Percentiles rank a stretch among this genome's conserved stretches.
phyloP scores from a whole-genome alignment of 805 yeast genomes.

The Torulaspora maleeae region DNA sequence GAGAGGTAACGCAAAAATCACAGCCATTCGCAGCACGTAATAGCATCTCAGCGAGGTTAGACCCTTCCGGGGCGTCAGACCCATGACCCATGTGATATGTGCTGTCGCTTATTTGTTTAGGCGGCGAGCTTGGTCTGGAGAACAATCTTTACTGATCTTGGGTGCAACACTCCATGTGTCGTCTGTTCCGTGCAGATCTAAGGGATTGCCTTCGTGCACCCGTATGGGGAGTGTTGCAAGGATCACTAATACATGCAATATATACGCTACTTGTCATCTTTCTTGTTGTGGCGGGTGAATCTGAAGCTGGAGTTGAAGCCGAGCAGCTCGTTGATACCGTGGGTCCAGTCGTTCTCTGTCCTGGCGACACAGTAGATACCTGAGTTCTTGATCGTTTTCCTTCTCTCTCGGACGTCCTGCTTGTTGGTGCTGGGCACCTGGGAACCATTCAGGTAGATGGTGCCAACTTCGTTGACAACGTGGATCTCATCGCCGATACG shows the following conservation, averaged over 20 bases:
- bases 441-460: constrained; percentile 50
- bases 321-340: constrained; percentile 77
- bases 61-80: constrained; percentile 59
- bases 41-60: constrained; percentile 69
- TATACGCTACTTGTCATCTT: background rate
- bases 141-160: constrained; percentile 54
- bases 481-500: constrained; percentile 76
- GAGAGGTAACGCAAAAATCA: constrained; percentile 54
- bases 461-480: constrained; percentile 60
- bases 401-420: constrained; percentile 15
- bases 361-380: constrained; percentile 89
- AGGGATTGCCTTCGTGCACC: constrained; percentile 74
- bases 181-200: constrained; percentile 45
- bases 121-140: constrained; percentile 53
- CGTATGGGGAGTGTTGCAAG: constrained; percentile 63
- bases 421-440: constrained; percentile 39
- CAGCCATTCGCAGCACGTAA: constrained; percentile 56
- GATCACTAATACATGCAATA: constrained; percentile 39
- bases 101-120: constrained; percentile 25
- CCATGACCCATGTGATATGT: constrained; percentile 64
- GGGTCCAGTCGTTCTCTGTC: constrained; percentile 85
- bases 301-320: constrained; percentile 87
- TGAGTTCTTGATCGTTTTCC: constrained; percentile 29
- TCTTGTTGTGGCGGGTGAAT: constrained; percentile 30
- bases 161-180: constrained; percentile 67